Evolutionary conservation across 2,329 filamentous ascomycete species (phyloP).

Genomic region (Trichoderma semiorbis): DNA sequence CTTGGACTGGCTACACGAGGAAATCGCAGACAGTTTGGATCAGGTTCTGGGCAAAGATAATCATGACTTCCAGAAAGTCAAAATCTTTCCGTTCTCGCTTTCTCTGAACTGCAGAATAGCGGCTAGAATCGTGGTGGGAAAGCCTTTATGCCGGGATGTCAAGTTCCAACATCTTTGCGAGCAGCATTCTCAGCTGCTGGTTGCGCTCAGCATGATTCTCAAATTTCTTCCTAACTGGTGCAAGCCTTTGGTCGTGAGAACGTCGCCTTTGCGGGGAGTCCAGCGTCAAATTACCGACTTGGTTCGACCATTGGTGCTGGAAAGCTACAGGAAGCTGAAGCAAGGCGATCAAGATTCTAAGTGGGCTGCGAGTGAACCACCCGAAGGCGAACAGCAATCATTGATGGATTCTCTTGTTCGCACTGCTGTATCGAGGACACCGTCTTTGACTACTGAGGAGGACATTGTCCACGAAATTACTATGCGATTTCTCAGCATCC

Average conservation of each 20-base stretch:
- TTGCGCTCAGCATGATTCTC: background rate
- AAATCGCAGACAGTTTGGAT: background rate
- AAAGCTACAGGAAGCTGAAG: background rate
- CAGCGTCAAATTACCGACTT: background rate
- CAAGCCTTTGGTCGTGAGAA: background rate
- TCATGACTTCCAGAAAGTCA: background rate
- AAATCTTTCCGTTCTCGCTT: background rate
- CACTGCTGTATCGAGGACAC: background rate
- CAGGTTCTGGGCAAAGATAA: background rate
- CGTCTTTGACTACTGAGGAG: background rate
- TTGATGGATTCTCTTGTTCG: background rate
- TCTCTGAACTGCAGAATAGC: background rate
- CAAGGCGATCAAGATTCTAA: background rate
- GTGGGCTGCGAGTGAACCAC: background rate
- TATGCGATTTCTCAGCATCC: background rate
- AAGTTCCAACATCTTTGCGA: background rate
- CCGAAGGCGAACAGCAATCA: background rate
- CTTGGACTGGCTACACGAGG: background rate
- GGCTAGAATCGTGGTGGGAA: background rate
- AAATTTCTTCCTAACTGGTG: background rate
- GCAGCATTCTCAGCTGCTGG: background rate
- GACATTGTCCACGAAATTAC: background rate
- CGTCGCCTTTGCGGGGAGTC: background rate
- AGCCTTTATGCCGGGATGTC: background rate
- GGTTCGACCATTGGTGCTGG: background rate